phyloP scores from a whole-genome alignment of 495 filamentous ascomycete genomes.

The Aspergillus conjunctus region DNA sequence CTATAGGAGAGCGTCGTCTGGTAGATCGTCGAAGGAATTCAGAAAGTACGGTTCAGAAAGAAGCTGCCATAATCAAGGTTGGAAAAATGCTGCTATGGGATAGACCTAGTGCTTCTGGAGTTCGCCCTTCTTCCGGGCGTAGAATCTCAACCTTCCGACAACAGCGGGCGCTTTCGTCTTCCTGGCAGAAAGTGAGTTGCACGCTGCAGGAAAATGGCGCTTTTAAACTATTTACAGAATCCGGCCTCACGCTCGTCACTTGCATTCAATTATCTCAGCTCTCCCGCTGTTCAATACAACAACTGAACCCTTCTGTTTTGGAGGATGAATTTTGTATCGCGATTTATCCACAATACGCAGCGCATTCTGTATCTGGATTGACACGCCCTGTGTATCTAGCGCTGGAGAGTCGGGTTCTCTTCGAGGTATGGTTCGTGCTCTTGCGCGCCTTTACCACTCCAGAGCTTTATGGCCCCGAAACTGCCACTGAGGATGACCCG shows the following conservation, averaged over 20 bases:
- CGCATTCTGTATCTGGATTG: conserved; percentile 52
- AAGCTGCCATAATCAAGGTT: conserved; percentile 92
- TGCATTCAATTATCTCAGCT: conserved; percentile 88
- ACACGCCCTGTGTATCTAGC: conserved; percentile 71
- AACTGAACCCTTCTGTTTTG: conserved; percentile 86
- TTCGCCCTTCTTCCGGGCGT: conserved; percentile 41
- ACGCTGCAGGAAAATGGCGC: conserved; percentile 94
- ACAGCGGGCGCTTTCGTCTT: conserved; percentile 54
- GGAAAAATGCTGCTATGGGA: conserved; percentile 94
- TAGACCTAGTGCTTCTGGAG: conserved; percentile 47
- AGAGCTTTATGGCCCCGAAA: conserved; percentile 76
- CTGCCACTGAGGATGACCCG: conserved; percentile 32
- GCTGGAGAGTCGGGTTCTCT: conserved; percentile 82
- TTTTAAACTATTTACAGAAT: conserved; percentile 85
- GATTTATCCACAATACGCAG: conserved; percentile 83
- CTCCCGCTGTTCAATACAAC: conserved; percentile 84
- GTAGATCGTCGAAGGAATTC: conserved; percentile 62
- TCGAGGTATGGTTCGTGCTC: conserved; percentile 97
- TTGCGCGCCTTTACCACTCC: conserved; percentile 91
- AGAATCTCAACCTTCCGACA: conserved; percentile 57
- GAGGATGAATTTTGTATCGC: conserved; percentile 94
- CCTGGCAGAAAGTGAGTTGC: conserved; percentile 88
- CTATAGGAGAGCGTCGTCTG: conserved; percentile 52
- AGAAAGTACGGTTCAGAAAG: conserved; percentile 63
- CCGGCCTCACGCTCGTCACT: conserved; percentile 74